Base-by-base conservation (phyloP, 2,329 filamentous ascomycete genomes). In the Alternaria hordeiaustralica region DNA sequence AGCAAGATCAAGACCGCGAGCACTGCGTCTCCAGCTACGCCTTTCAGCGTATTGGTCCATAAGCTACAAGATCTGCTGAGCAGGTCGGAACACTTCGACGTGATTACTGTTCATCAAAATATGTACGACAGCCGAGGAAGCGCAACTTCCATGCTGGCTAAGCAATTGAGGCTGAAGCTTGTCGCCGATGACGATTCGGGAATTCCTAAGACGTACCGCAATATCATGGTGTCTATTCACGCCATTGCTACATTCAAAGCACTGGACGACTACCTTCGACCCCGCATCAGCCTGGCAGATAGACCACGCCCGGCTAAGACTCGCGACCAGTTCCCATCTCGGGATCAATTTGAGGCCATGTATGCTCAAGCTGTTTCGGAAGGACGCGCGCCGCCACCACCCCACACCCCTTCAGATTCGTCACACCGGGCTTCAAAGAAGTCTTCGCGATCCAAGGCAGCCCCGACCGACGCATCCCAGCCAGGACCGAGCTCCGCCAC, bases 221-320 rank as follows among this genome's bases (percentile, higher is more conserved):
- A 95, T 70, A 96, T 99, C 67, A 97, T 97, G 91, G 96, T 99
- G 1, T 97, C 94, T 0, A 99, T 99, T 61, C 96, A 99, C 78
- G 96, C 96, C 15, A 98, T 99, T 74, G 95, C 96, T 3, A 98
- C 94, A 0, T 98, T 99, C 84, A 98, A 97, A 79, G 92, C 95
- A 0, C 83, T 99, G 23, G 96, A 98, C 76, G 96, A 99, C 77
- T 99, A 98, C 78, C 85, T 99, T 46, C 90, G 96, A 41, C 96
- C 96, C 8, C 88, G 95, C 64, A 97, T 99, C 63, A 93, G 86
- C 72, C 79, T 96, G 13, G 67, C 92, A 4, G 94, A 97, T 67
- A 88, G 92, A 20, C 88, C 92, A 12, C 86, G 90, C 46, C 84
- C 83, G 10, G 84, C 87, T 28, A 87, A 90, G 66, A 82, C 81